Base-by-base conservation (phyloP, 768 basidiomycete species). In the Tulasnella sp. region DNA sequence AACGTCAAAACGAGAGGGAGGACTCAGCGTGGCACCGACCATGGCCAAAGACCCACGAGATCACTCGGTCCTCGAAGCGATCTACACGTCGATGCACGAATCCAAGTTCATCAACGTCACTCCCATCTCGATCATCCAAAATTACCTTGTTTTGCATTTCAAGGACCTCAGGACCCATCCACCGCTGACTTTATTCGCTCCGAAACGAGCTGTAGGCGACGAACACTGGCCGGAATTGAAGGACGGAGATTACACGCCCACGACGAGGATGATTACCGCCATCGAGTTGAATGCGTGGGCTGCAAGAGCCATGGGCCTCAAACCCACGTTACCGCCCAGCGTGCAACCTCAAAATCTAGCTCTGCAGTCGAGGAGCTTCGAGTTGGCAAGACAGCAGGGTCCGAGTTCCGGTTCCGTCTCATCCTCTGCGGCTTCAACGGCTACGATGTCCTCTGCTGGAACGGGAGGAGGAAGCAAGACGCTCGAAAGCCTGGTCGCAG, bases 71-170 rank as follows among this genome's bases (percentile, higher is more conserved):
- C 83, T 93, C 31, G 88, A 90, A 79, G 83, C 82, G 67, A 89
- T 92, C 14, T 93, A 91, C 83, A 85, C 83, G 25, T 88, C 90
- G 78, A 89, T 91, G 88, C 89, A 92, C 36, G 87, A 87, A 6
- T 84, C 88, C 17, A 84, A 90, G 42, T 92, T 91, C 79, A 89
- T 93, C 79, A 92, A 92, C 80, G 82, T 87, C 2, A 83, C 87
- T 31, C 91, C 91, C 1, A 81, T 92, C 19, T 89, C 90, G 1
- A 79, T 92, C 54, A 82, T 93, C 71, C 83, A 85, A 17, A 90
- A 89, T 78, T 84, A 85, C 9, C 81, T 93, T 22, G 86, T 87
- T 17, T 80, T 88, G 74, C 87, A 91, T 82, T 91, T 93, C 80
- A 86, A 85, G 82, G 89, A 91, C 89, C 77, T 78, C 84, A 81